Percentiles rank a stretch among this genome's conserved stretches.
phyloP scores from a whole-genome alignment of 495 filamentous ascomycete genomes.

The Penicillium turbatum region DNA sequence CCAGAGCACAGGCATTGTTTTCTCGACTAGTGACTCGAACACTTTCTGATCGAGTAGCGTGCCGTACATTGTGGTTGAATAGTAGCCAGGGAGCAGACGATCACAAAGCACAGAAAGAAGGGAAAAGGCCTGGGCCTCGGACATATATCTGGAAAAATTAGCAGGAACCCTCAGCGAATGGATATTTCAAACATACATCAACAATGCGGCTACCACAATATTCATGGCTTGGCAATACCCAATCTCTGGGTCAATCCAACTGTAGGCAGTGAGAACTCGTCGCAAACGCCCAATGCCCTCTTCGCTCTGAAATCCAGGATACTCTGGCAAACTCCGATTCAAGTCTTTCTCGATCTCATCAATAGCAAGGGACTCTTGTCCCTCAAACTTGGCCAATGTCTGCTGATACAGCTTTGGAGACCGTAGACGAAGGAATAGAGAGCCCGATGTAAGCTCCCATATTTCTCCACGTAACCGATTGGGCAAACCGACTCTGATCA shows the following conservation, averaged over 20 bases:
- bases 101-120: slow-evolving; percentile 89
- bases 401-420: slow-evolving; percentile 78
- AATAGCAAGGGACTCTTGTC: slow-evolving; percentile 84
- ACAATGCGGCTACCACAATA: slow-evolving; percentile 89
- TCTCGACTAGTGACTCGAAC: slow-evolving; percentile 94
- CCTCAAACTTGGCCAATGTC: slow-evolving; percentile 75
- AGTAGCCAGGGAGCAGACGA: slow-evolving; percentile 90
- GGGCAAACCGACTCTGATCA: slow-evolving; percentile 91
- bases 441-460: slow-evolving; percentile 92
- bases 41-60: slow-evolving; percentile 94
- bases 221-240: slow-evolving; percentile 99
- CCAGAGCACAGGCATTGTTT: slow-evolving; percentile 98
- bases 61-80: slow-evolving; percentile 97
- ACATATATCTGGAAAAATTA: slow-evolving; percentile 71
- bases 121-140: slow-evolving; percentile 93
- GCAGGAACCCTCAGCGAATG: slow-evolving; percentile 1
- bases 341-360: slow-evolving; percentile 99
- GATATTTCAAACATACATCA: slow-evolving; percentile 57
- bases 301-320: slow-evolving; percentile 93
- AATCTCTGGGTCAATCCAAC: slow-evolving; percentile 90
- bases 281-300: slow-evolving; percentile 89
- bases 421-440: slow-evolving; percentile 79
- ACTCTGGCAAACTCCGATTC: slow-evolving; percentile 93
- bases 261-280: slow-evolving; percentile 90
- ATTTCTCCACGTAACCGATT: slow-evolving; percentile 91